Conservation (phyloP, 768 basidiomycete species). For the Galerina sulciceps region DNA sequence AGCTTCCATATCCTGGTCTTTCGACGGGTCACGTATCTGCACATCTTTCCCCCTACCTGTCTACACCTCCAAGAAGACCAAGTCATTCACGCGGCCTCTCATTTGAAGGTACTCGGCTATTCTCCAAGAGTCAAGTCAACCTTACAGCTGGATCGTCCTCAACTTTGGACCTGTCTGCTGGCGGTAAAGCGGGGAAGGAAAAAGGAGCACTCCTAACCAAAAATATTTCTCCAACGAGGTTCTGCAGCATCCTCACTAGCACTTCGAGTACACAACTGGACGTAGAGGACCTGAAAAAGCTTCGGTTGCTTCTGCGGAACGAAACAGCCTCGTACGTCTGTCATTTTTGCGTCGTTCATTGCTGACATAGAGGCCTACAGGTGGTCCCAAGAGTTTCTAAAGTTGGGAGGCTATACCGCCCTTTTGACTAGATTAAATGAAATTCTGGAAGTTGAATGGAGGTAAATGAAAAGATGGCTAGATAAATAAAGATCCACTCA, state of each 20-base stretch:
- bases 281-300: slow-evolving; percentile 85
- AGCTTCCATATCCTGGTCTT: slow-evolving; percentile 40
- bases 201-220: slow-evolving; percentile 39
- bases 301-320: slow-evolving; percentile 85
- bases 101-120: slow-evolving; percentile 54
- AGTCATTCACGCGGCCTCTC: slow-evolving; percentile 67
- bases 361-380: slow-evolving; percentile 37
- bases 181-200: slow-evolving; percentile 48
- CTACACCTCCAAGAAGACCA: slow-evolving; percentile 42
- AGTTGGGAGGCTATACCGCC: slow-evolving; percentile 83
- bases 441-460: slow-evolving; percentile 95
- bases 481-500: slow-evolving; percentile 24
- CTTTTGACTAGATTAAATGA: slow-evolving; percentile 87
- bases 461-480: slow-evolving; percentile 47
- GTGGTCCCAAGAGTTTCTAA: slow-evolving; percentile 90
- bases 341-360: not conserved
- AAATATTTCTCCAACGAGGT: slow-evolving; percentile 64
- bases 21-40: slow-evolving; percentile 41
- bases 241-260: slow-evolving; percentile 68
- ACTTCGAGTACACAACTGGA: slow-evolving; percentile 79
- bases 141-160: slow-evolving; percentile 43
- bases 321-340: slow-evolving; percentile 79
- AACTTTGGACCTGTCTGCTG: slow-evolving; percentile 43
- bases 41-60: slow-evolving; percentile 42
- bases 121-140: slow-evolving; percentile 58